phyloP scores from a whole-genome alignment of 371 early-diverging fungal genomes.

The Mucor lusitanicus region DNA sequence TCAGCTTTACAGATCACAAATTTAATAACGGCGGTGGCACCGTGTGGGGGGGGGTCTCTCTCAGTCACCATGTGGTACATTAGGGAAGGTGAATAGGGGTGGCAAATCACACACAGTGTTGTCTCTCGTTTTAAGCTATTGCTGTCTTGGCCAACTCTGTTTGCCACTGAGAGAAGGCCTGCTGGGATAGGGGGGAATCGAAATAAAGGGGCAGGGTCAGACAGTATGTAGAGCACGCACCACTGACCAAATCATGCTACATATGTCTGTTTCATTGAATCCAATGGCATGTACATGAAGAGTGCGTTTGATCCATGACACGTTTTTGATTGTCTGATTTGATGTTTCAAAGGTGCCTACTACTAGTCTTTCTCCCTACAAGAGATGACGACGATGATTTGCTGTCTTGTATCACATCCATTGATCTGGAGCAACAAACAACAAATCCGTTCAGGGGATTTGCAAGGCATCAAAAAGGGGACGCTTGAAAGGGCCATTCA shows the following conservation, averaged over 20 bases:
- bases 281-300: not conserved
- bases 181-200: not conserved
- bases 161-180: not conserved
- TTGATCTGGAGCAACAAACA: not conserved
- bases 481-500: too few species aligned
- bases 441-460: not conserved
- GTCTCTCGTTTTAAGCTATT: not conserved
- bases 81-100: not conserved
- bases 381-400: not conserved
- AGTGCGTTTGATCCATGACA: not conserved
- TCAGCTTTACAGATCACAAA: not conserved
- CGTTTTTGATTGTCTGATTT: not conserved
- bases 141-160: not conserved
- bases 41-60: not conserved
- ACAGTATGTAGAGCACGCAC: not conserved
- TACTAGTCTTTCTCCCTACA: not conserved
- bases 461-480: not conserved
- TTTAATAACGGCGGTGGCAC: not conserved
- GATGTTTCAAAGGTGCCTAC: not conserved
- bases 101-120: not conserved
- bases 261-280: not conserved
- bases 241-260: not conserved
- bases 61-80: not conserved
- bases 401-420: not conserved
- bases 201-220: not conserved